phyloP scores from a whole-genome alignment of 169 alveolate species.

The Cryptosporidium bovis region DNA sequence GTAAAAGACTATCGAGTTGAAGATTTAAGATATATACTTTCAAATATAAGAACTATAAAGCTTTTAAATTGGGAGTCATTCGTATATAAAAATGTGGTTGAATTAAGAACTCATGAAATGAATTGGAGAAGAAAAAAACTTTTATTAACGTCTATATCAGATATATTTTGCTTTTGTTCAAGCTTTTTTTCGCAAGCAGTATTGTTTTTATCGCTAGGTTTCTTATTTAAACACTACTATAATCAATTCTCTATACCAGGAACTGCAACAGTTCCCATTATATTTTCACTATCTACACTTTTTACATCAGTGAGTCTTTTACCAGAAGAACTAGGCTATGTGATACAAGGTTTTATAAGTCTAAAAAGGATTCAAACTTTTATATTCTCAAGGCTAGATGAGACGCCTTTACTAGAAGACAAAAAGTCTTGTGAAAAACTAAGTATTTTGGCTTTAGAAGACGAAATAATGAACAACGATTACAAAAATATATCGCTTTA shows the following conservation, averaged over 20 bases:
- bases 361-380: conserved; percentile 52
- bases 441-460: background rate
- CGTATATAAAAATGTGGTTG: conserved; percentile 47
- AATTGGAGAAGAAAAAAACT: conserved; percentile 43
- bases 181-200: conserved; percentile 35
- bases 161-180: conserved; percentile 40
- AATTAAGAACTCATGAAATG: conserved; percentile 48
- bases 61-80: conserved; percentile 68
- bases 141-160: conserved; percentile 13
- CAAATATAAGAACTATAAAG: conserved; percentile 60
- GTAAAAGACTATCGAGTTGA: conserved; percentile 54
- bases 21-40: conserved; percentile 40
- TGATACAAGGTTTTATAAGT: conserved; percentile 55
- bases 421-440: background rate
- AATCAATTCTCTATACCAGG: conserved; percentile 59
- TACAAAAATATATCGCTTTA: conserved; percentile 5
- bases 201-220: conserved; percentile 38
- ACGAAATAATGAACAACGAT: background rate
- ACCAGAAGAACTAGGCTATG: conserved; percentile 63
- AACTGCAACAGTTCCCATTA: conserved; percentile 59
- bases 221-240: conserved; percentile 25
- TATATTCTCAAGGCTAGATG: conserved; percentile 44
- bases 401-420: conserved; percentile 35
- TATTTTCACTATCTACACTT: conserved; percentile 36
- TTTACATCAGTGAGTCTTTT: conserved; percentile 42